These are phyloP conservation scores for Vicia faba DNA, from an alignment of 306 rosid genomes.

Conservation along the genomic window DNA sequence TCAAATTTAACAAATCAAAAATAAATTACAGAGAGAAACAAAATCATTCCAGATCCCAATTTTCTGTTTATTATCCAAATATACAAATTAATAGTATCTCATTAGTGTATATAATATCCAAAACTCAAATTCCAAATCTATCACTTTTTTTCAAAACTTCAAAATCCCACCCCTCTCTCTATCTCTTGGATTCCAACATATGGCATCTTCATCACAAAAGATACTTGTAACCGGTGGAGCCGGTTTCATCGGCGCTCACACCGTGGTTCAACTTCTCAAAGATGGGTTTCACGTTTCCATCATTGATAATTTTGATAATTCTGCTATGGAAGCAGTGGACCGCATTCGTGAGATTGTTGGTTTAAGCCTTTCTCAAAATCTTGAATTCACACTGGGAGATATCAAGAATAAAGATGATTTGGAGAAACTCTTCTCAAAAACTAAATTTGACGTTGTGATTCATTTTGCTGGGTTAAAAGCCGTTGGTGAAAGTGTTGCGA, in stretches of 20 bases:
- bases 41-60: too few species aligned
- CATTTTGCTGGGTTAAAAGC: too few species aligned
- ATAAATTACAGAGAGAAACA: too few species aligned
- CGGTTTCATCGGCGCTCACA: slow-evolving; percentile 87
- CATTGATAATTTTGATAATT: slow-evolving; percentile 78
- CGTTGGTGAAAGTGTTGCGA: too few species aligned
- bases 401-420: too few species aligned
- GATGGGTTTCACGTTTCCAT: slow-evolving; percentile 62
- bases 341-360: slow-evolving; percentile 53
- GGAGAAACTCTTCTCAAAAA: too few species aligned
- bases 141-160: not conserved
- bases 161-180: slow-evolving; percentile 33
- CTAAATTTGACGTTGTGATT: too few species aligned
- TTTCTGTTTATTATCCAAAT: too few species aligned
- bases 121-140: not conserved
- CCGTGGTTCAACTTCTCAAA: slow-evolving; percentile 79
- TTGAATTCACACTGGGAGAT: slow-evolving; percentile 57
- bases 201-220: slow-evolving; percentile 39
- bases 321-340: slow-evolving; percentile 65
- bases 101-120: not conserved
- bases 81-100: too few species aligned
- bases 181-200: slow-evolving; percentile 32
- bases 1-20: too few species aligned
- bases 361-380: slow-evolving; percentile 44
- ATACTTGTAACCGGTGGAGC: slow-evolving; percentile 71